Evolutionary conservation across 192 early-diverging fungal species (phyloP).

Genomic region (Umbelopsis ramanniana): DNA sequence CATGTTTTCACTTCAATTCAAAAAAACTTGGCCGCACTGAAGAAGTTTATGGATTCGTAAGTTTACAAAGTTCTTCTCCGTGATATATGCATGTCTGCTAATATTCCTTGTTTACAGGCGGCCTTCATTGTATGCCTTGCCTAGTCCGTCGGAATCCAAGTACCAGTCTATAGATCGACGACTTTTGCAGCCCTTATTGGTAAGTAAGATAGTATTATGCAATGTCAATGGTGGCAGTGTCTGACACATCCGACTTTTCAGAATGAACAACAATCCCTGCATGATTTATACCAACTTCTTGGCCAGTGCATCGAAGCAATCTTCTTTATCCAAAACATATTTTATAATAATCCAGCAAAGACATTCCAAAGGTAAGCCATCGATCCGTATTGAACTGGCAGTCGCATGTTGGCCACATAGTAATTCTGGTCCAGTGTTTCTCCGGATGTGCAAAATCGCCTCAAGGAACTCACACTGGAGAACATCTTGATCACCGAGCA

Average conservation of each 20-base stretch:
- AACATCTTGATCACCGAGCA: slow-evolving; percentile 25
- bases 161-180: slow-evolving; percentile 27
- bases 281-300: slow-evolving; percentile 31
- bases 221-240: neutral
- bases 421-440: neutral
- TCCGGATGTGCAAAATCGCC: slow-evolving; percentile 1
- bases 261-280: slow-evolving; percentile 35
- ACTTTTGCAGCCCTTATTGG: slow-evolving; percentile 16
- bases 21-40: slow-evolving; percentile 19
- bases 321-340: slow-evolving; percentile 25
- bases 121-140: slow-evolving; percentile 2
- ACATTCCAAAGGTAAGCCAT: slow-evolving; percentile 3
- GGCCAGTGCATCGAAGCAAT: slow-evolving; percentile 30
- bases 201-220: neutral
- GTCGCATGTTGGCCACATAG: neutral
- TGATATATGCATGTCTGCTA: no score
- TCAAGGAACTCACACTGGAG: slow-evolving; percentile 27
- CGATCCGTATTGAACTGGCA: neutral
- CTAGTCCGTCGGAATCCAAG: slow-evolving; percentile 22
- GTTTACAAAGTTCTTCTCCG: neutral
- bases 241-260: neutral
- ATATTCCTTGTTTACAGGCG: neutral
- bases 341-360: slow-evolving; percentile 20
- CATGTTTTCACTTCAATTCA: slow-evolving; percentile 12
- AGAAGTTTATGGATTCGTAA: slow-evolving; percentile 32